Evolutionary conservation across 345 rosid genomes (phyloP).

Genomic region (Noccaea caerulescens): DNA sequence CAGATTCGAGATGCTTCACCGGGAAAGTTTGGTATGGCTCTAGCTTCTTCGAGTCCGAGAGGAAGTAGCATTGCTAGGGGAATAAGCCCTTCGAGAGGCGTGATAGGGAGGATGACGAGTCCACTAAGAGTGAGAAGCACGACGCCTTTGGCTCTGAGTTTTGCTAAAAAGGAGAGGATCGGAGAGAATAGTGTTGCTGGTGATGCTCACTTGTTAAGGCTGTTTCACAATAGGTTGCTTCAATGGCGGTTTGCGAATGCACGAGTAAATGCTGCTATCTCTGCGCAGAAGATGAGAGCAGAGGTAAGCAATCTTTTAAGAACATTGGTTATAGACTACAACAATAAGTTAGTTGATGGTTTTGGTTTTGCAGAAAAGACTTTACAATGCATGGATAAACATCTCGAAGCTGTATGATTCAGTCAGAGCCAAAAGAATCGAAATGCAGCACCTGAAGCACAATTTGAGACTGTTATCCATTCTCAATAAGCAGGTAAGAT

Average conservation of each 20-base stretch:
- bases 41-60: slow-evolving; percentile 56
- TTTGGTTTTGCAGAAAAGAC: slow-evolving; percentile 59
- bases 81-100: slow-evolving; percentile 69
- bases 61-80: slow-evolving; percentile 38
- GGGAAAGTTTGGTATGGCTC: slow-evolving; percentile 49
- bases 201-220: slow-evolving; percentile 75
- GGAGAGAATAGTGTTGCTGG: slow-evolving; percentile 57
- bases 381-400: slow-evolving; percentile 59
- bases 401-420: slow-evolving; percentile 73
- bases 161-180: slow-evolving; percentile 61
- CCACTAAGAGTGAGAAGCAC: slow-evolving; percentile 68
- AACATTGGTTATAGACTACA: neutral
- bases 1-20: slow-evolving; percentile 72
- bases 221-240: slow-evolving; percentile 71
- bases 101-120: slow-evolving; percentile 23
- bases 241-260: slow-evolving; percentile 92
- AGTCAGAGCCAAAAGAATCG: slow-evolving; percentile 62
- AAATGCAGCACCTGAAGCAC: slow-evolving; percentile 67
- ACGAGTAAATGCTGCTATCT: slow-evolving; percentile 61
- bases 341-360: neutral
- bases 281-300: slow-evolving; percentile 59
- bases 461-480: slow-evolving; percentile 65
- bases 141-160: slow-evolving; percentile 60
- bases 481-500: slow-evolving; percentile 73
- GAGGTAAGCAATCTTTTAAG: slow-evolving; percentile 60